These are phyloP conservation scores for Paecilomyces niveus DNA, from an alignment of 2,329 filamentous ascomycete genomes.

Conservation along the genomic window DNA sequence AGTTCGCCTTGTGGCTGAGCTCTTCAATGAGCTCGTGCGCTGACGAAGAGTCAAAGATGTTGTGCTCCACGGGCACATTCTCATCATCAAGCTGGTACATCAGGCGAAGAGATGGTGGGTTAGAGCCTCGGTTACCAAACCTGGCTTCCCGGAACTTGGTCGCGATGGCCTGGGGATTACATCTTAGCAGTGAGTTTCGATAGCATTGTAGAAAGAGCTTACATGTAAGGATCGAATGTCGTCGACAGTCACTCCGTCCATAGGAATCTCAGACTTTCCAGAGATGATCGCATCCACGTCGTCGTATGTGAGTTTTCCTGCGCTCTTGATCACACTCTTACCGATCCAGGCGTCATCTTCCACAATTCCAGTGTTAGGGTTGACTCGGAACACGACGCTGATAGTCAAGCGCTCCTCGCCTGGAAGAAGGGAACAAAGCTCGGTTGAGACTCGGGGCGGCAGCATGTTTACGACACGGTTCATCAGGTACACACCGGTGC, in stretches of 20 bases:
- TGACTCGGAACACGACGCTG: slow-evolving; percentile 87
- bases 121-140: slow-evolving; percentile 69
- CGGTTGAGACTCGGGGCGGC: slow-evolving; percentile 73
- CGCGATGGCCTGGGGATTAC: slow-evolving; percentile 54
- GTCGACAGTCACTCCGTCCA: slow-evolving; percentile 61
- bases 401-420: slow-evolving; percentile 86
- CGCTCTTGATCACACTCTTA: slow-evolving; percentile 87
- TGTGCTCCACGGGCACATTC: slow-evolving; percentile 92
- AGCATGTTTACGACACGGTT: slow-evolving; percentile 84
- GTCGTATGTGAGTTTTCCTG: slow-evolving; percentile 73
- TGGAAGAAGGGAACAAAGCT: slow-evolving; percentile 80
- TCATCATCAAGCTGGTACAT: slow-evolving; percentile 94
- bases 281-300: slow-evolving; percentile 78
- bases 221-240: slow-evolving; percentile 47
- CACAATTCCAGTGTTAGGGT: slow-evolving; percentile 70
- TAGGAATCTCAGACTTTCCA: slow-evolving; percentile 54
- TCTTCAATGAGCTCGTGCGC: slow-evolving; percentile 94
- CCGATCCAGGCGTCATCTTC: slow-evolving; percentile 92
- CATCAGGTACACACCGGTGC: slow-evolving; percentile 89
- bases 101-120: slow-evolving; percentile 78
- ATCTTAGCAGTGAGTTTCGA: slow-evolving; percentile 13
- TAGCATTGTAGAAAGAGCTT: not conserved
- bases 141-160: slow-evolving; percentile 87
- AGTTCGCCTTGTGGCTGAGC: slow-evolving; percentile 87
- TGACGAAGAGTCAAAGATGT: slow-evolving; percentile 85